Evolutionary conservation across 768 basidiomycete genomes (phyloP), one percentile per base, ranked within the genome.

Genomic region (Amanita pallidorosea): DNA sequence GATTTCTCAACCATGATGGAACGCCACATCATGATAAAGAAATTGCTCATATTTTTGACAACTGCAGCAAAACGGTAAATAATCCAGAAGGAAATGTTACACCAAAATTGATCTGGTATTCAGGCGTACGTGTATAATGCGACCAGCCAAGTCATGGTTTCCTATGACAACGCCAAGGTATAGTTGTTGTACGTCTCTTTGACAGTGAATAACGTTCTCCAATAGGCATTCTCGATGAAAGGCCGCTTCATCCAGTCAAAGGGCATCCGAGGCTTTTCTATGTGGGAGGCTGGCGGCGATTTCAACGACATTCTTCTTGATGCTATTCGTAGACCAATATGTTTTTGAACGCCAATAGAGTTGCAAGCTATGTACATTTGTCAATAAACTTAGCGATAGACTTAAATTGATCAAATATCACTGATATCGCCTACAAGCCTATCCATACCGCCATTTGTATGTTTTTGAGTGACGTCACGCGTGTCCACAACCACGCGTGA

Each of bases 281-380:
- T 83, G 66, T 87, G 83, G 83, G 80, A 87, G 57, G 76, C 80
- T 51, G 83, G 79, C 23, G 82, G 85, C 5, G 85, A 87, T 58
- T 73, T 61, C 51, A 53, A 78, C 13, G 65, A 72, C 37, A 71
- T 72, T 53, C 63, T 78, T 35, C 53, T 77, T 9, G 58, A 72
- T 48, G 69, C 73, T 5, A 73, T 74, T 56, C 66, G 70, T 44
- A 50, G 51, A 13, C 55, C 61, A 8, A 60, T 51, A 36, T 63
- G 64, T 4, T 60, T 63, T 47, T 57, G 56, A 56, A 27, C n/a
- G n/a, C n/a, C n/a, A n/a, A n/a, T n/a, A n/a, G n/a, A 23, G 23
- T 23, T 23, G 85, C 42, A 89, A 65, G 25, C 7, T 7, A 23
- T 1, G 84, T 83, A 49, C 5, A 43, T 37, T 20, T 15, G 13